phyloP scores from a whole-genome alignment of 371 early-diverging fungal genomes.

The Apophysomyces trapeziformis region DNA sequence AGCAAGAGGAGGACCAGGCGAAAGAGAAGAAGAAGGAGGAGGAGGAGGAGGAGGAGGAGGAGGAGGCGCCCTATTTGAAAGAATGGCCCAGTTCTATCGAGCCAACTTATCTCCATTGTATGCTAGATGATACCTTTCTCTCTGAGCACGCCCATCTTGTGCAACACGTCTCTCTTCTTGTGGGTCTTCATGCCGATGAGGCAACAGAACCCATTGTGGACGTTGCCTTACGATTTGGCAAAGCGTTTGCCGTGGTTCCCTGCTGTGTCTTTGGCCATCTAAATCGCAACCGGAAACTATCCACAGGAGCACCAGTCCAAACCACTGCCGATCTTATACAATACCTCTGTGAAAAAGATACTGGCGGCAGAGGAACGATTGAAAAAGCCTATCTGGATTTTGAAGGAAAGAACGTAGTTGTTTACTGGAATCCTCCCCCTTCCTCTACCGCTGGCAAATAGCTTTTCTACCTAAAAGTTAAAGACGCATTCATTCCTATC shows the following conservation, averaged over 20 bases:
- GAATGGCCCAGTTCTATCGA: slow-evolving; percentile 35
- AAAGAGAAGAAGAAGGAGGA: too few relatives aligned
- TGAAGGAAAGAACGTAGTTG: slow-evolving; percentile 62
- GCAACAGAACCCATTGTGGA: slow-evolving; percentile 66
- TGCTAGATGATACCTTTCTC: slow-evolving; percentile 52
- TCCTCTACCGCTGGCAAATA: too few relatives aligned
- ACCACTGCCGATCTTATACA: slow-evolving; percentile 59
- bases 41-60: slow-evolving; percentile 15
- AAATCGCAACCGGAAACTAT: slow-evolving; percentile 44
- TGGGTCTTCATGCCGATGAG: slow-evolving; percentile 65
- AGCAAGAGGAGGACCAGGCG: too few relatives aligned
- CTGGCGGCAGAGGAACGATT: slow-evolving; percentile 24
- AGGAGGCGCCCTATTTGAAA: neutral
- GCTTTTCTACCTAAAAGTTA: too few relatives aligned
- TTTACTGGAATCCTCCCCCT: slow-evolving; percentile 47
- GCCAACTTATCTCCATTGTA: slow-evolving; percentile 41
- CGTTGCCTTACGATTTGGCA: slow-evolving; percentile 45
- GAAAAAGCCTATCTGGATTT: slow-evolving; percentile 57
- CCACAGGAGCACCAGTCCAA: slow-evolving; percentile 42
- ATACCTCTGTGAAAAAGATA: slow-evolving; percentile 54
- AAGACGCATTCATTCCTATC: too few relatives aligned
- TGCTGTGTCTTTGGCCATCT: slow-evolving; percentile 67
- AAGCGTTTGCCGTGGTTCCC: slow-evolving; percentile 64
- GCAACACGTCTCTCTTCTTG: slow-evolving; percentile 34
- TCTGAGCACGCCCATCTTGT: slow-evolving; percentile 33